Conservation (phyloP, 768 basidiomycete species). For the Mycena alexandri region DNA sequence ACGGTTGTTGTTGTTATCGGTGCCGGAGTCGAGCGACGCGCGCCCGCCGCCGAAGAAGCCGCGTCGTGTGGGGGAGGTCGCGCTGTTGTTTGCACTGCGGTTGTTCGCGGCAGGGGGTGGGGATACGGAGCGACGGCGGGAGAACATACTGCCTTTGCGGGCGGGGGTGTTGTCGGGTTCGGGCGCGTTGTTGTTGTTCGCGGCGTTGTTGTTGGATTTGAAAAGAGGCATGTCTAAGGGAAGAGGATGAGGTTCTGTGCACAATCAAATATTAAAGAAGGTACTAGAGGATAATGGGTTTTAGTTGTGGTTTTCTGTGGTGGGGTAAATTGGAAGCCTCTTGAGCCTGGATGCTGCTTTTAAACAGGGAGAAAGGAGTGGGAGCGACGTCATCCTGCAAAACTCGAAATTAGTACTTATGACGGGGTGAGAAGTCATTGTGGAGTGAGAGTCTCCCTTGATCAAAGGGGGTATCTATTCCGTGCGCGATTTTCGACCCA, state of each 20-base stretch:
- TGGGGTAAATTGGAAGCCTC: not conserved
- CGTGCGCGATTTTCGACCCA: conserved; percentile 7
- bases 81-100: conserved; percentile 19
- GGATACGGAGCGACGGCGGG: conserved; percentile 39
- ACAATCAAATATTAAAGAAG: not conserved
- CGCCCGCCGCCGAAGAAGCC: conserved; percentile 39
- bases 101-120: conserved; percentile 20
- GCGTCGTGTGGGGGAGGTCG: conserved; percentile 11
- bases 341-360: not conserved
- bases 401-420: not conserved
- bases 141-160: conserved; percentile 41
- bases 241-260: not conserved
- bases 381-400: conserved; percentile 31
- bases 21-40: conserved; percentile 35
- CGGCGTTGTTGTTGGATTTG: conserved; percentile 37
- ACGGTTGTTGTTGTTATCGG: not conserved
- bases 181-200: conserved; percentile 19
- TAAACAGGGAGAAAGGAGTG: conserved; percentile 7
- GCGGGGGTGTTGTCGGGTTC: conserved; percentile 25
- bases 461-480: not conserved
- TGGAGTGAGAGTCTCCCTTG: conserved; percentile 22
- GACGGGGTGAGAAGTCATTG: conserved; percentile 19
- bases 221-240: conserved; percentile 43
- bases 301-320: not conserved
- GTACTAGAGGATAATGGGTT: not conserved